These are phyloP conservation scores for Jaltomata sinuosa DNA, from an alignment of 257 asterid genomes.

Conservation along the genomic window DNA sequence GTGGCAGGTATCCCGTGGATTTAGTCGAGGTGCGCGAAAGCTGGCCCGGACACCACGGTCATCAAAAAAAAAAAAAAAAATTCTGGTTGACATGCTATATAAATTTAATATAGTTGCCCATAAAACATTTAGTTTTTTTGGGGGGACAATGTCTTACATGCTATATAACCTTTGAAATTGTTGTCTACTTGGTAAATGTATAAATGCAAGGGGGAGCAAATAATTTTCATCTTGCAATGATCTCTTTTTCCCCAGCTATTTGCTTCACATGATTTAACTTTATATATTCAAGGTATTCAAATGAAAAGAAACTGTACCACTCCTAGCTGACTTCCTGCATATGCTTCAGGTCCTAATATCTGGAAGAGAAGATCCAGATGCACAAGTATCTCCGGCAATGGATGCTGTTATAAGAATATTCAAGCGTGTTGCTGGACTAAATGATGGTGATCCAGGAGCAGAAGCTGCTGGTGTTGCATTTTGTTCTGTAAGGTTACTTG, in stretches of 20 bases:
- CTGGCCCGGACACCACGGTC: no score
- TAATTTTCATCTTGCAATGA: not conserved
- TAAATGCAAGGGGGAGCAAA: not conserved
- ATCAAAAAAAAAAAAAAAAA: no score
- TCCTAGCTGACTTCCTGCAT: not conserved
- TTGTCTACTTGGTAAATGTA: not conserved
- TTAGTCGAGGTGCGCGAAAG: no score
- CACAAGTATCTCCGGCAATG: constrained; percentile 61
- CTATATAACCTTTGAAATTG: not conserved
- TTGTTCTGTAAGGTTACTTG: constrained; percentile 52
- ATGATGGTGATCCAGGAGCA: constrained; percentile 23
- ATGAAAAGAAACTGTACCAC: not conserved
- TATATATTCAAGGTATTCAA: not conserved
- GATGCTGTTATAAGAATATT: constrained; percentile 61
- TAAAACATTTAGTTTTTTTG: not conserved
- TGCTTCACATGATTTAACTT: not conserved
- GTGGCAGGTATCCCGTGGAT: no score
- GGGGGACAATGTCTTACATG: not conserved
- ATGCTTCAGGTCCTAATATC: constrained; percentile 53
- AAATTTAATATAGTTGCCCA: not conserved
- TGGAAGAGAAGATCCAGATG: constrained; percentile 81
- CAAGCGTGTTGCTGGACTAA: constrained; percentile 53
- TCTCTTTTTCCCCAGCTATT: not conserved
- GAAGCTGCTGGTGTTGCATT: constrained; percentile 38
- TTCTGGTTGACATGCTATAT: not conserved